Percentiles rank a stretch among this genome's conserved stretches.
Conservation (phyloP, 1,284 basidiomycete species). For the Puccinia hordei region DNA sequence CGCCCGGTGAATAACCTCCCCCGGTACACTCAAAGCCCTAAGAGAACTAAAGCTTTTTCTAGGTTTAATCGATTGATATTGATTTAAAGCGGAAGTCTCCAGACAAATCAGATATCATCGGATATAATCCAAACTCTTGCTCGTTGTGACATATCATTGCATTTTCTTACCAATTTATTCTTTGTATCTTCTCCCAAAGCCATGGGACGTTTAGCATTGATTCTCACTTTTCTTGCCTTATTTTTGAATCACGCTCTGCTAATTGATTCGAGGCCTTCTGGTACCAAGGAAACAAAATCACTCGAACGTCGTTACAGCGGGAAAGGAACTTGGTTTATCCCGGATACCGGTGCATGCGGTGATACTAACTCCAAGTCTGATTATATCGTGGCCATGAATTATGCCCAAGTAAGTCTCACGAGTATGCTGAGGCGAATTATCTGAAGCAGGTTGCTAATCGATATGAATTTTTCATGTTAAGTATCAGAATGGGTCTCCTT, state of each 20-base stretch:
- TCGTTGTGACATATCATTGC: background rate
- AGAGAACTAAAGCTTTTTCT: background rate
- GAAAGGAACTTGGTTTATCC: slow-evolving; percentile 44
- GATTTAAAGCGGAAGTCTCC: background rate
- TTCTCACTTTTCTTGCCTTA: background rate
- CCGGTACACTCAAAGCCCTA: background rate
- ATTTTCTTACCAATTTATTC: background rate
- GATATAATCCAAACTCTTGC: background rate
- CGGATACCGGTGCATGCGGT: slow-evolving; percentile 44
- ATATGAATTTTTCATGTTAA: background rate
- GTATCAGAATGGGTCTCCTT: slow-evolving; percentile 32
- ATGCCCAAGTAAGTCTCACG: slow-evolving; percentile 36
- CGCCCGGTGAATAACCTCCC: slow-evolving; percentile 3
- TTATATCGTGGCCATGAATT: slow-evolving; percentile 49
- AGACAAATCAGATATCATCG: background rate
- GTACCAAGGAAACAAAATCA: background rate
- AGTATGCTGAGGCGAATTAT: background rate
- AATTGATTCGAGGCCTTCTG: background rate
- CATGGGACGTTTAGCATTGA: slow-evolving; percentile 2
- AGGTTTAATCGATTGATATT: background rate
- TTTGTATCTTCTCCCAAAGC: background rate
- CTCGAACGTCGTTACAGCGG: slow-evolving; percentile 29
- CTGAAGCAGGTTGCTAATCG: background rate
- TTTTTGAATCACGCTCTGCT: slow-evolving; percentile 17
- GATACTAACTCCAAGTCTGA: slow-evolving; percentile 26